A percentile compares a stretch with the other conserved stretches of the same genome.
Evolutionary conservation across 2,329 filamentous ascomycete genomes (phyloP).

Genomic region (Pseudovirgaria hyperparasitica): DNA sequence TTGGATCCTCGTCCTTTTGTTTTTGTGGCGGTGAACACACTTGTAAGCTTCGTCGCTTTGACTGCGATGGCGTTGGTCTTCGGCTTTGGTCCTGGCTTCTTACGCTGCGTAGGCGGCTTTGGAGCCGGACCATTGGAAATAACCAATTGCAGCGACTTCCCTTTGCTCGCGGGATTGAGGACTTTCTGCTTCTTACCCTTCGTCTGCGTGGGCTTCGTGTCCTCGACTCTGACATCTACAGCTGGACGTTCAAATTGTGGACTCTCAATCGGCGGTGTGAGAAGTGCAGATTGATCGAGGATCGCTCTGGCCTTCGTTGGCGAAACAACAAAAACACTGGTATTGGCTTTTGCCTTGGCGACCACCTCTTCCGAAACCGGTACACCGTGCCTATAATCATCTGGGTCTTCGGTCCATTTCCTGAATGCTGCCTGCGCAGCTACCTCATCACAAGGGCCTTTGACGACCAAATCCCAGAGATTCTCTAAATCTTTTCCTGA

Average conservation of each 20-base stretch:
- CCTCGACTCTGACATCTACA: not conserved
- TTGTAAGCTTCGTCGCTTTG: slow-evolving; percentile 2
- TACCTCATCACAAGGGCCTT: slow-evolving; percentile 77
- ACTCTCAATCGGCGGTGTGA: slow-evolving; percentile 10
- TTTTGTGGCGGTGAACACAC: slow-evolving; percentile 6
- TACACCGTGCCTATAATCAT: slow-evolving; percentile 23
- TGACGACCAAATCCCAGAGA: slow-evolving; percentile 85
- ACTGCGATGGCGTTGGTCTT: slow-evolving; percentile 13
- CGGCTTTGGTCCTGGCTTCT: slow-evolving; percentile 14
- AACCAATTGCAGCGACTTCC: not conserved
- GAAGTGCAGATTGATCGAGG: slow-evolving; percentile 11
- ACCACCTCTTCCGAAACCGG: slow-evolving; percentile 16
- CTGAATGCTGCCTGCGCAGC: slow-evolving; percentile 56
- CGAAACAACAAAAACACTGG: slow-evolving; percentile 19
- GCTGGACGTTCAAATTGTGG: not conserved
- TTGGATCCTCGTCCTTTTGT: slow-evolving; percentile 5
- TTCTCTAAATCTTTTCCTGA: slow-evolving; percentile 75
- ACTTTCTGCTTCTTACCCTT: slow-evolving; percentile 20
- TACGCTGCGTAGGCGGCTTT: slow-evolving; percentile 12
- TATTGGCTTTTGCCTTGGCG: slow-evolving; percentile 17
- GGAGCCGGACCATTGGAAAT: slow-evolving; percentile 4
- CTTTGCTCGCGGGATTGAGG: slow-evolving; percentile 9
- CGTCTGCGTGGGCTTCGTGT: slow-evolving; percentile 12
- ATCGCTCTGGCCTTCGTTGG: slow-evolving; percentile 17
- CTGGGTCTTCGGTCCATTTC: slow-evolving; percentile 40